Evolutionary conservation across 306 rosid species (phyloP), one percentile per base, ranked within the genome.

Genomic region (Glycine soja): DNA sequence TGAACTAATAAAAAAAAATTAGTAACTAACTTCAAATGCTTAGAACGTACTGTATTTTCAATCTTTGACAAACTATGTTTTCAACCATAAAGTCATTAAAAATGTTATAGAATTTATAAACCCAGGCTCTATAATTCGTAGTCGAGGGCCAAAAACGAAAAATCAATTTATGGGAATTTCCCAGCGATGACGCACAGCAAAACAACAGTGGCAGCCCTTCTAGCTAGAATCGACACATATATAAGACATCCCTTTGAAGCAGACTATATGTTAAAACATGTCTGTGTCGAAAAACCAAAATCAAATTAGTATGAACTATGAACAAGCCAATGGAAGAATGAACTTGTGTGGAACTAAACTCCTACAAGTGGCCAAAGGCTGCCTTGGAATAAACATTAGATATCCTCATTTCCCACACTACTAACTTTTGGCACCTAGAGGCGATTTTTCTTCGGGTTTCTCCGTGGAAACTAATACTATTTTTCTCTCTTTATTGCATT

Each of bases 221-320:
- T 62, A 80, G 84, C 57, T 62, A 80, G 84, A 72, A 78, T 15
- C 10, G 5, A 0, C 8, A 75, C 53, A 13, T 6, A 40, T 57
- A 10, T 5, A 42, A 42, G 45, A 6, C 45, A 3, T 42, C 45
- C 45, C 5, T 72, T 51, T 80, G 67, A 38, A 72, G 73, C 48
- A 24, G 11, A 2, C 51, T 79, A 45, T 6, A 42, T 42, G 61
- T 19, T n/a, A 10, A 54, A 68, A 78, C 8, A 42, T 78, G 75
- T 68, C 58, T 9, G 14, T 8, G 4, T 80, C n/a, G 70, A 70
- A 30, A 79, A 16, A 65, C 32, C 45, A 36, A 72, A 48, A 62
- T 61, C 43, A 18, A 58, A 50, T 16, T 16, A 80, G 66, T 54
- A 12, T 10, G 61, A 70, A 58, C 10, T 45, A 24, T 57, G 66